Evolutionary conservation across 108 stramenopile genomes (phyloP).

Genomic region (Mediolabrus comicus): DNA sequence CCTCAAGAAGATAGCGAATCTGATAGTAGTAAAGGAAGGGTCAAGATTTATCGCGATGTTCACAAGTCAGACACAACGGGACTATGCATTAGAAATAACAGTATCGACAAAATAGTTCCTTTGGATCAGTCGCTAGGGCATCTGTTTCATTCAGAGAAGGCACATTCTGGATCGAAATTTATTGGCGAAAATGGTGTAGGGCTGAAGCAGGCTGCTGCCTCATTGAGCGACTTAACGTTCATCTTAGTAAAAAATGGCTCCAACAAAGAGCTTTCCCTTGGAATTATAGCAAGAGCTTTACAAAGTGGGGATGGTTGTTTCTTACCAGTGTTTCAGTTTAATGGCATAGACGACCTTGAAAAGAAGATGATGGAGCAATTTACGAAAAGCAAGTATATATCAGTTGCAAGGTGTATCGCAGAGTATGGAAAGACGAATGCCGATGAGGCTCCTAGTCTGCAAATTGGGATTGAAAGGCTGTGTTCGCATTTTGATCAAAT

Average conservation of each 20-base stretch:
- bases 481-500: constrained; percentile 5
- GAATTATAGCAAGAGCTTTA: constrained; percentile 48
- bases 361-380: constrained; percentile 6
- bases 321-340: constrained; percentile 5
- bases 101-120: constrained; percentile 20
- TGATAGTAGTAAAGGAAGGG: background rate
- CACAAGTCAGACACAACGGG: constrained; percentile 21
- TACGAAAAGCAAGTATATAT: background rate
- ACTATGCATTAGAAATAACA: constrained; percentile 47
- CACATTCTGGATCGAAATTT: background rate
- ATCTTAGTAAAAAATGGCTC: constrained; percentile 32
- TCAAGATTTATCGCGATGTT: constrained; percentile 1
- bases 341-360: background rate
- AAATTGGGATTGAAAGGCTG: constrained; percentile 1
- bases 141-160: constrained; percentile 35
- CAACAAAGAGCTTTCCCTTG: constrained; percentile 17
- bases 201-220: constrained; percentile 59
- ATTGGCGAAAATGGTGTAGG: constrained; percentile 71
- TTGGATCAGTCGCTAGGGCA: constrained; percentile 38
- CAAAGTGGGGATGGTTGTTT: constrained; percentile 44
- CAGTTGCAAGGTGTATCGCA: constrained; percentile 1
- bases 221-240: constrained; percentile 42
- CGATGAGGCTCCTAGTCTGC: background rate
- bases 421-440: background rate
- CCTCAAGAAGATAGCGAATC: background rate